Conservation (phyloP, 2,329 filamentous ascomycete genomes). For the Aspergillus flavus region DNA sequence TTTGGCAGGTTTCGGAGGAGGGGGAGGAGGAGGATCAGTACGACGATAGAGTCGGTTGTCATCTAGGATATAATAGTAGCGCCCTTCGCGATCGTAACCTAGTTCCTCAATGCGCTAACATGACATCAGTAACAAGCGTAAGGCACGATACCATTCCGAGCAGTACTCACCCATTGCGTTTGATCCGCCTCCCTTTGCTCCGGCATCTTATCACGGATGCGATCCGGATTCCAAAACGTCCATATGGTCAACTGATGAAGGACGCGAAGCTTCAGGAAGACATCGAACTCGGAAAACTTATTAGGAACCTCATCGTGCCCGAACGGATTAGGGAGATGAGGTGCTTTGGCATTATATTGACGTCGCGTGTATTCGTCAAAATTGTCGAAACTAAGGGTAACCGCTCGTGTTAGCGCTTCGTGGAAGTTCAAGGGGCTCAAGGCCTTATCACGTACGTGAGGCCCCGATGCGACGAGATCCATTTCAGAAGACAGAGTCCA, state of each 20-base stretch:
- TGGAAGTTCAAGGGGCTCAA: not conserved
- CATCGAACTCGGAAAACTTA: constrained; percentile 78
- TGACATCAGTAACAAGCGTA: constrained; percentile 14
- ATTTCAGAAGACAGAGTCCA: constrained; percentile 85
- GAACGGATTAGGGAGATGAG: constrained; percentile 75
- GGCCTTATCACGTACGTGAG: constrained; percentile 68
- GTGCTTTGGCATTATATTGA: constrained; percentile 82
- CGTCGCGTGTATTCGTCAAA: constrained; percentile 93
- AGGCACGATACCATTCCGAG: not conserved
- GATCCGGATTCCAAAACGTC: constrained; percentile 84
- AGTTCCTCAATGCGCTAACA: constrained; percentile 48
- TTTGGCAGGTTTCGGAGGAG: constrained; percentile 59
- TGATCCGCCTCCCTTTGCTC: constrained; percentile 82
- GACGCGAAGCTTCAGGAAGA: constrained; percentile 75
- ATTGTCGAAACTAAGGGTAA: constrained; percentile 67
- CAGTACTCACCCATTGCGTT: constrained; percentile 71
- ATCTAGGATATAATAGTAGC: constrained; percentile 86
- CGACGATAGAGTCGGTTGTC: constrained; percentile 91
- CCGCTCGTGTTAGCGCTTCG: constrained; percentile 10
- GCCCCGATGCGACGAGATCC: constrained; percentile 89
- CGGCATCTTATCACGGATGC: constrained; percentile 82
- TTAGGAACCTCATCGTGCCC: constrained; percentile 72
- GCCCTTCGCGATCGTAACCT: constrained; percentile 86
- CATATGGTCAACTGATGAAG: constrained; percentile 88
- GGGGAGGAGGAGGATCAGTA: constrained; percentile 66